phyloP scores from a whole-genome alignment of 78 protist genomes.

The Dictyostelium firmibasis region DNA sequence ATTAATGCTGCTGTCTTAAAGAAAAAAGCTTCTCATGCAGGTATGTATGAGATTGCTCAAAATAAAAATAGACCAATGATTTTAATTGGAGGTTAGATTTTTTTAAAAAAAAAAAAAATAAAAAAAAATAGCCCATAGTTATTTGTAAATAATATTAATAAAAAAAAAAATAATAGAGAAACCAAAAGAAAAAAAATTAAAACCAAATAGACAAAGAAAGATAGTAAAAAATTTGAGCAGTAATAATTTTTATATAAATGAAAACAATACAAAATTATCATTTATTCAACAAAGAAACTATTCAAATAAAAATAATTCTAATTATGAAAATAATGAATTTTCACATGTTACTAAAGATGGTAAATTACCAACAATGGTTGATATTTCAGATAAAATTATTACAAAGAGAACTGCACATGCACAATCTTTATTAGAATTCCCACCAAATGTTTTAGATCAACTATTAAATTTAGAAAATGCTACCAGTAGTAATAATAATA shows the following conservation, averaged over 20 bases:
- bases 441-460: slow-evolving; percentile 4
- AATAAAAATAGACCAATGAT: slow-evolving; percentile 91
- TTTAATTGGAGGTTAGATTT: slow-evolving; percentile 88
- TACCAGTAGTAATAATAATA: neutral
- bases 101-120: neutral
- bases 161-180: neutral
- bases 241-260: neutral
- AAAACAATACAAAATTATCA: neutral
- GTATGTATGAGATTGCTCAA: slow-evolving; percentile 87
- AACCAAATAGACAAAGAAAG: neutral
- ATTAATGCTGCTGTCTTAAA: slow-evolving; percentile 72
- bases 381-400: slow-evolving; percentile 26
- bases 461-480: slow-evolving; percentile 1
- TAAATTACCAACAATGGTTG: slow-evolving; percentile 79
- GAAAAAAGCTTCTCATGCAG: slow-evolving; percentile 84
- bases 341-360: slow-evolving; percentile 41
- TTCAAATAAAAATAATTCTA: neutral
- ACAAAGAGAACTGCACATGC: slow-evolving; percentile 75
- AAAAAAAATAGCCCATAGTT: neutral
- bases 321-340: neutral
- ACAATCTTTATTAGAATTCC: slow-evolving; percentile 36
- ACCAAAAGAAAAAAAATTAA: neutral
- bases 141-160: neutral
- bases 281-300: neutral
- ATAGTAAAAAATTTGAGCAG: neutral